Conservation (phyloP, 2,329 filamentous ascomycete species). For the Trichoderma pleuroti region DNA sequence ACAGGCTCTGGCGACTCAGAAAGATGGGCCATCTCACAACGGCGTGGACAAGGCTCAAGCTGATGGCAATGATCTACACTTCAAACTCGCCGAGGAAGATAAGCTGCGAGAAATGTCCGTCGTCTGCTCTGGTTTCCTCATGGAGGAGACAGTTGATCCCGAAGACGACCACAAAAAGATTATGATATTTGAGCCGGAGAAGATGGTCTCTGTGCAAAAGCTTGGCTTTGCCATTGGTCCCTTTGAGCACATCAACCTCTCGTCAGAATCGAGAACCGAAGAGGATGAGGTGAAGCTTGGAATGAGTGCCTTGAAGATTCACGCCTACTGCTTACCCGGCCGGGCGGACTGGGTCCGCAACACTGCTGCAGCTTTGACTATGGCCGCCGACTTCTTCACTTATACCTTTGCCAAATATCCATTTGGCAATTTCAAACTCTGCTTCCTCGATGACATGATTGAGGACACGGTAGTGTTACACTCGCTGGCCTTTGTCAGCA, state of each 20-base stretch:
- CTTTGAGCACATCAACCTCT: constrained; percentile 87
- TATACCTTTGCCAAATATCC: constrained; percentile 87
- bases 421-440: constrained; percentile 86
- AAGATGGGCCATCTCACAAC: constrained; percentile 31
- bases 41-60: constrained; percentile 38
- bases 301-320: constrained; percentile 80
- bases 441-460: constrained; percentile 87
- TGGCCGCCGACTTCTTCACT: constrained; percentile 86
- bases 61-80: constrained; percentile 41
- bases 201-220: constrained; percentile 77
- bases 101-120: constrained; percentile 85
- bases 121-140: constrained; percentile 83
- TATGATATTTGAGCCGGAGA: constrained; percentile 75
- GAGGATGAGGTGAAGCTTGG: constrained; percentile 90
- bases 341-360: constrained; percentile 79
- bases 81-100: constrained; percentile 67
- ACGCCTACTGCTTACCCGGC: constrained; percentile 86
- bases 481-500: constrained; percentile 84
- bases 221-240: constrained; percentile 92
- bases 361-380: constrained; percentile 79
- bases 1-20: constrained; percentile 44
- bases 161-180: constrained; percentile 80
- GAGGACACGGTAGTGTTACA: constrained; percentile 73
- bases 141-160: constrained; percentile 75
- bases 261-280: constrained; percentile 79